Base-by-base conservation (phyloP, 306 rosid species). In the Crataegus laevigata region DNA sequence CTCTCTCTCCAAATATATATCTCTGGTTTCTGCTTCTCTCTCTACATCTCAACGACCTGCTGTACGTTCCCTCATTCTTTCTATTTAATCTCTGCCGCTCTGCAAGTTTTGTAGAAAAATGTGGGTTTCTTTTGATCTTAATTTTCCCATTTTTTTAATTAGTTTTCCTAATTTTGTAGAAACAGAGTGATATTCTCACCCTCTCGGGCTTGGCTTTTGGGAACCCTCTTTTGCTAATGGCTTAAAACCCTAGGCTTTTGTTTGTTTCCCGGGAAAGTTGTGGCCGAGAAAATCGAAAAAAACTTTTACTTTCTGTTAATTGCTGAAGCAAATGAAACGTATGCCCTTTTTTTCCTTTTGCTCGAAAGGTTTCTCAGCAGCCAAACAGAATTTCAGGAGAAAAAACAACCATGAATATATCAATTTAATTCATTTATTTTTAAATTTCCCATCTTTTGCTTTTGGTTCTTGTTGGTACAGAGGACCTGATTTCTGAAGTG, bases 231-330 rank as follows among this genome's bases (percentile, higher is more conserved):
- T 76, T 3, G 26, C 67, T 2, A 17, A 19, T 26, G 65, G 10
- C 24, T 58, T 67, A 47, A 60, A 81, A 79, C 89, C 88, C 90
- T 82, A 77, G 74, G 65, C 52, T 55, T 55, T 38, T 52, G 61
- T 78, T 51, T 81, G 66, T n/a, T 76, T 78, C 2, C 36, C 67
- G 28, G 36, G 65, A 60, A 76, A 72, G 8, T 21, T 29, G 1
- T 47, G 8, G 2, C 12, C 13, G 60, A 38, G 28, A 68, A 51
- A 51, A 60, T 19, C 50, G 43, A 5, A 22, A 36, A 4, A 3
- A 38, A 34, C n/a, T 43, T 40, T 21, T n/a, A 21, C 32, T 26
- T 6, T 11, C 21, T 62, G 22, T 17, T 62, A 17, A 28, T 62
- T 29, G 11, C 10, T 62, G 67, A 28, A 62, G 28, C 19, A 3